Conservation (phyloP, 495 filamentous ascomycete species). For the Neurospora cerealis region DNA sequence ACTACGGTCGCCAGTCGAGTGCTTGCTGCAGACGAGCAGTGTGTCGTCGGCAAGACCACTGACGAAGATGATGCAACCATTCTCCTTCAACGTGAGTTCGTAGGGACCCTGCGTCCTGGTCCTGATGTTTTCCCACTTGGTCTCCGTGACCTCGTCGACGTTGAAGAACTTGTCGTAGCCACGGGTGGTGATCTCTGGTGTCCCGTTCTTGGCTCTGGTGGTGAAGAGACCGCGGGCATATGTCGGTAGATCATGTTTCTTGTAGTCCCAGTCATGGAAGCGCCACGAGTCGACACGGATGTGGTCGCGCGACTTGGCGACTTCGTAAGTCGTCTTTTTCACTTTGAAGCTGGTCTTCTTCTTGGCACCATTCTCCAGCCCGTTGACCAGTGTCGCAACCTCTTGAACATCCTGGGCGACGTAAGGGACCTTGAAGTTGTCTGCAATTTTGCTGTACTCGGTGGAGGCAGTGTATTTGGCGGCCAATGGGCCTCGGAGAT, state of each 20-base stretch:
- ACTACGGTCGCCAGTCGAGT: slow-evolving; percentile 71
- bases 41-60: slow-evolving; percentile 80
- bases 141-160: slow-evolving; percentile 63
- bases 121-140: slow-evolving; percentile 73
- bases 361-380: slow-evolving; percentile 47
- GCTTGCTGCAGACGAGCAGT: slow-evolving; percentile 92
- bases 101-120: slow-evolving; percentile 76
- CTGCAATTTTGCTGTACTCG: slow-evolving; percentile 22
- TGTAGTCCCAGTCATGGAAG: slow-evolving; percentile 92
- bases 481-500: slow-evolving; percentile 3
- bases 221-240: slow-evolving; percentile 94
- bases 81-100: slow-evolving; percentile 93
- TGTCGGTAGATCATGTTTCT: slow-evolving; percentile 69
- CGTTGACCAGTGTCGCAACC: slow-evolving; percentile 46
- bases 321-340: slow-evolving; percentile 63
- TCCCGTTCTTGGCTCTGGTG: slow-evolving; percentile 47
- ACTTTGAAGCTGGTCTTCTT: slow-evolving; percentile 44
- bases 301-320: slow-evolving; percentile 45
- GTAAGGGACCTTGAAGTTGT: slow-evolving; percentile 36
- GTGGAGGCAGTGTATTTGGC: slow-evolving; percentile 19
- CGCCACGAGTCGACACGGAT: slow-evolving; percentile 81
- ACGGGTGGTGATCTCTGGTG: slow-evolving; percentile 67
- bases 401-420: slow-evolving; percentile 53
- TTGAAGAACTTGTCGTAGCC: slow-evolving; percentile 99
- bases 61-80: slow-evolving; percentile 98